Base-by-base conservation (phyloP, 805 yeast species). In the Candida broadrunensis region DNA sequence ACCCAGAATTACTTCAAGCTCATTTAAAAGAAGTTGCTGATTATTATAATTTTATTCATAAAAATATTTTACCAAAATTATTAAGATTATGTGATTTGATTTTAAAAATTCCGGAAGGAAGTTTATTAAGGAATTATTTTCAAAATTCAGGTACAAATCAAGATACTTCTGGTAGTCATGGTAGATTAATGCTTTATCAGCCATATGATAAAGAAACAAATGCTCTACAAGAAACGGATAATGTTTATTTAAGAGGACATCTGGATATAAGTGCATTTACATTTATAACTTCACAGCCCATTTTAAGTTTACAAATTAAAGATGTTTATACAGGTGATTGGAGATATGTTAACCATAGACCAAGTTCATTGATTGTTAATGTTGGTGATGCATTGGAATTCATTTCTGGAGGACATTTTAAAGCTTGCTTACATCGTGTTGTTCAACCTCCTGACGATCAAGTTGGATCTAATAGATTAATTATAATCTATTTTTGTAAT, bases 171-270 rank as follows among this genome's bases (percentile, higher is more conserved):
- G 48, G 52, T 3, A 52, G 61, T 32, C 61, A 57, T 35, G 58
- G 56, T n/a, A 51, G 64, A 32, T 52, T 59, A 26, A 59, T 59
- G 64, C 32, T 59, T 30, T 58, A 58, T 37, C 47, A 47, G 17
- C 60, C 61, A 5, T 54, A 53, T 38, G 47, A 47, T 25, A 49
- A 53, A 24, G 55, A 55, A 12, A 57, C 55, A 5, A 60, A 61
- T 15, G 55, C 56, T 8, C 14, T 29, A 11, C 33, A 49, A 16
- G 51, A 56, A 33, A 69, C 75, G 0, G 61, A 60, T 8, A 55
- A 60, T 21, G 71, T 71, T 2, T 72, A 70, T 70, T 54, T 74
- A 21, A 58, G 77, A 36, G 79, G 78, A 2, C 79, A 74, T 45
- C 65, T 74, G 21, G 78, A 74, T 49, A 64, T 61, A 15, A 58